Percentiles rank a stretch among this genome's conserved stretches.
These are phyloP conservation scores for Phytophthora colocasiae DNA, from an alignment of 352 stramenopile genomes.

Conservation along the genomic window DNA sequence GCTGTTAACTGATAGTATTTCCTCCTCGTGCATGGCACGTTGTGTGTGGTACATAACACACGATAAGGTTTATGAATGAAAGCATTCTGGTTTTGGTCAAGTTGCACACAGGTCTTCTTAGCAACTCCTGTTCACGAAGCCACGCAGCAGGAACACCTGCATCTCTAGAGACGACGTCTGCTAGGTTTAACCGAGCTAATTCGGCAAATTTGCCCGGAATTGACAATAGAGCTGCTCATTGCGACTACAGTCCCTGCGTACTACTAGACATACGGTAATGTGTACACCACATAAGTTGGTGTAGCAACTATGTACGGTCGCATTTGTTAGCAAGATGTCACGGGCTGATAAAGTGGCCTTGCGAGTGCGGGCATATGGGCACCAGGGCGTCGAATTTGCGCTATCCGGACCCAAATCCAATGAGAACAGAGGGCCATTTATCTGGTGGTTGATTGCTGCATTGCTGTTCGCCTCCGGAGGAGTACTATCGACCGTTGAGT, in stretches of 20 bases:
- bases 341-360: slow-evolving; percentile 50
- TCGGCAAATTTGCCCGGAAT: too few relatives aligned
- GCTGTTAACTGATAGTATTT: too few relatives aligned
- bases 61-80: too few relatives aligned
- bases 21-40: too few relatives aligned
- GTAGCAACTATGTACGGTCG: slow-evolving; percentile 8
- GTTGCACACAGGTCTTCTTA: too few relatives aligned
- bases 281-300: slow-evolving; percentile 12
- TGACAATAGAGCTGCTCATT: slow-evolving; percentile 41
- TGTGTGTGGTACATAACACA: too few relatives aligned
- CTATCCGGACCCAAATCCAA: slow-evolving; percentile 32
- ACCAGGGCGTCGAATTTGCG: slow-evolving; percentile 63
- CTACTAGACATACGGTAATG: background rate
- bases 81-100: too few relatives aligned
- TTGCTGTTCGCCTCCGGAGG: slow-evolving; percentile 23
- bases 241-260: background rate
- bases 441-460: slow-evolving; percentile 20
- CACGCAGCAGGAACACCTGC: too few relatives aligned
- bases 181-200: too few relatives aligned
- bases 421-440: slow-evolving; percentile 16
- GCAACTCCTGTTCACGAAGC: too few relatives aligned
- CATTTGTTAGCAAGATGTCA: slow-evolving; percentile 20
- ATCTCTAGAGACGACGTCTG: too few relatives aligned
- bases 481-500: slow-evolving; percentile 29
- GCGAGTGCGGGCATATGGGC: slow-evolving; percentile 53